These are phyloP conservation scores for Entomortierella parvispora DNA, from an alignment of 192 early-diverging fungal species.

Conservation along the genomic window DNA sequence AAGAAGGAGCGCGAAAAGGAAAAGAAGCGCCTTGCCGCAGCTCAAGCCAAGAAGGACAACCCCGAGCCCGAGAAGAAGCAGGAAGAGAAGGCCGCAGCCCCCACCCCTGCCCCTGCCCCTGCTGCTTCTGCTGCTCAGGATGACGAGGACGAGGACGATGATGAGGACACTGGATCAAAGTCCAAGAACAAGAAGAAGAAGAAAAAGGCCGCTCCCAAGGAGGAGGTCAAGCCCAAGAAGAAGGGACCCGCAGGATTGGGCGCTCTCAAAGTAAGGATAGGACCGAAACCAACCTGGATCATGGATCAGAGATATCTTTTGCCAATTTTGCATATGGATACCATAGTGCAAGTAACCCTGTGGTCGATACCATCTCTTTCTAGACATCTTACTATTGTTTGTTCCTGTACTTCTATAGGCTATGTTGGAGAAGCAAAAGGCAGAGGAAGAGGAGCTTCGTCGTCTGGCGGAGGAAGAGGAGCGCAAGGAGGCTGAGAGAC, in stretches of 20 bases:
- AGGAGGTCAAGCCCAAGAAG: conserved; percentile 67
- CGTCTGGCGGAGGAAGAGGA: conserved; percentile 75
- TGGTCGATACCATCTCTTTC: no score
- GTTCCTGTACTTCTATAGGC: conserved; percentile 59
- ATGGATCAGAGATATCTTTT: neutral
- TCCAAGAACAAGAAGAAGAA: conserved; percentile 68
- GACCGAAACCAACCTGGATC: neutral
- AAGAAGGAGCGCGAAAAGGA: conserved; percentile 81
- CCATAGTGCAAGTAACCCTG: no score
- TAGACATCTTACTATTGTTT: neutral
- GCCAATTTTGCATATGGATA: no score
- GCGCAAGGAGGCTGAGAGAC: conserved; percentile 75
- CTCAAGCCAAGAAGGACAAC: conserved; percentile 56
- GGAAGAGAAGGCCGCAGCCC: conserved; percentile 28
- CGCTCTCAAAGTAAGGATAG: conserved; percentile 57
- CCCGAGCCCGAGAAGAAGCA: conserved; percentile 52
- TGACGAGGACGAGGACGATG: conserved; percentile 55
- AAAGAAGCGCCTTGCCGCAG: conserved; percentile 58
- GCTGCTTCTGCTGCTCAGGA: conserved; percentile 32
- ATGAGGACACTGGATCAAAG: conserved; percentile 55
- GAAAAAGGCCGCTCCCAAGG: conserved; percentile 60
- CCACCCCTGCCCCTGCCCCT: conserved; percentile 47
- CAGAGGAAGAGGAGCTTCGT: conserved; percentile 82
- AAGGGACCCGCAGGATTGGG: conserved; percentile 66
- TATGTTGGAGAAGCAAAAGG: conserved; percentile 76